A percentile compares a stretch with the other conserved stretches of the same genome.
Conservation (phyloP, 2,329 filamentous ascomycete genomes). For the Apiospora malaysiana region DNA sequence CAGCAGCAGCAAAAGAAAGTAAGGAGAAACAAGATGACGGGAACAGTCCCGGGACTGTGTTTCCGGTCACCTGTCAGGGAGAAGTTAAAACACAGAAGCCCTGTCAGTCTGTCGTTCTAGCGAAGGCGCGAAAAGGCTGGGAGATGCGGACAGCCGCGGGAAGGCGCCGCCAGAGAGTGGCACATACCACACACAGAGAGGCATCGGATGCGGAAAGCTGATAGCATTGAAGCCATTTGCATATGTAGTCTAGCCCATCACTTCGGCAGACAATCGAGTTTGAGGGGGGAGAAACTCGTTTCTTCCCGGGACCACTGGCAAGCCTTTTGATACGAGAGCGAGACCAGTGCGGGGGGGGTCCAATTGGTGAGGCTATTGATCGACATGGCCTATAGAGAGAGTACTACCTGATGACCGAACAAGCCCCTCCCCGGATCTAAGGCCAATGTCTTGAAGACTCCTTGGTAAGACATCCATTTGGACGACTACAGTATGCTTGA, state of each 20-base stretch:
- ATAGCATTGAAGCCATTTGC: neutral
- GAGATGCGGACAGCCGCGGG: neutral
- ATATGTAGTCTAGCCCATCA: neutral
- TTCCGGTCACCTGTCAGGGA: neutral
- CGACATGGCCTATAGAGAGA: neutral
- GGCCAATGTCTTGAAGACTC: neutral
- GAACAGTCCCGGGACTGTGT: neutral
- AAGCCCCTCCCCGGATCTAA: slow-evolving; percentile 4
- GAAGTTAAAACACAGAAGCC: neutral
- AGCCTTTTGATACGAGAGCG: neutral
- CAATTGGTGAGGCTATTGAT: slow-evolving; percentile 6
- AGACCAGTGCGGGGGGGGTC: neutral
- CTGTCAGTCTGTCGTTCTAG: neutral
- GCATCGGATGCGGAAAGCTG: neutral
- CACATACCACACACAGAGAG: neutral
- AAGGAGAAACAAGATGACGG: neutral
- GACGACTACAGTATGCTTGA: neutral
- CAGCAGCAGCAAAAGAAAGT: neutral
- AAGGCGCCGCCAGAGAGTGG: neutral
- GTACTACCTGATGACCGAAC: no score
- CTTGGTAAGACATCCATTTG: neutral
- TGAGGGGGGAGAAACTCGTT: neutral
- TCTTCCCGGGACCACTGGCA: no score
- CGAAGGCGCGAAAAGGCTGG: neutral
- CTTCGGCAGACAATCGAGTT: neutral